Evolutionary conservation across 768 basidiomycete species (phyloP).

Genomic region (Podaxis sp.): DNA sequence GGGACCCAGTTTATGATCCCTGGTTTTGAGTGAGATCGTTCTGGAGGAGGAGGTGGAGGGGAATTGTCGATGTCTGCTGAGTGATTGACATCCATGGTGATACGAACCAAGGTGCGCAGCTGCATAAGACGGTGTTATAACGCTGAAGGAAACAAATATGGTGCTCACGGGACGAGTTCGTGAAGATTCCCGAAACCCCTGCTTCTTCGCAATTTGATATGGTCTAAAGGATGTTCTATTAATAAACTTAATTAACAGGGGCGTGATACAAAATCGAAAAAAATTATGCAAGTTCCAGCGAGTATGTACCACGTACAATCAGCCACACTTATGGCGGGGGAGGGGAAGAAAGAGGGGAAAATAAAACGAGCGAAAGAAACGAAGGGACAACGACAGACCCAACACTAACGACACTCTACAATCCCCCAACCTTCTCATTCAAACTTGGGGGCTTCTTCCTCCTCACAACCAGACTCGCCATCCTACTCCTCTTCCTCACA

Average conservation of each 20-base stretch:
- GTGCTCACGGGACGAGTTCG: too few relatives aligned
- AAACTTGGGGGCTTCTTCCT: not conserved
- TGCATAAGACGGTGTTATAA: not conserved
- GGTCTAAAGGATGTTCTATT: not conserved
- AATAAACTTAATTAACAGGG: not conserved
- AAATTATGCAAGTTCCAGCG: too few relatives aligned
- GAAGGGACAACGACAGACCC: too few relatives aligned
- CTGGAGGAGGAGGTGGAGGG: not conserved
- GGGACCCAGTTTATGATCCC: conserved; percentile 14
- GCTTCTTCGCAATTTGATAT: not conserved
- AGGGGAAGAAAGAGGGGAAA: too few relatives aligned
- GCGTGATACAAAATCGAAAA: too few relatives aligned
- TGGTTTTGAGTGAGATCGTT: not conserved
- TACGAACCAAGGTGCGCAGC: not conserved
- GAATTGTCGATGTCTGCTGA: not conserved
- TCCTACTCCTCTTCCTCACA: conserved; percentile 27
- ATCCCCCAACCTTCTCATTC: too few relatives aligned
- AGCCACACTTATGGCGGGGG: too few relatives aligned
- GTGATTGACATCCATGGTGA: not conserved
- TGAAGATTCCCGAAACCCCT: not conserved
- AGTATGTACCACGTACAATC: too few relatives aligned
- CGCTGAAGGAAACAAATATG: too few relatives aligned
- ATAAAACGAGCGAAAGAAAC: too few relatives aligned
- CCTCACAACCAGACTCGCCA: conserved; percentile 14
- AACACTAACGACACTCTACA: too few relatives aligned